Evolutionary conservation across 148 eudicot species (phyloP).

Genomic region (Gaultheria prostrata): DNA sequence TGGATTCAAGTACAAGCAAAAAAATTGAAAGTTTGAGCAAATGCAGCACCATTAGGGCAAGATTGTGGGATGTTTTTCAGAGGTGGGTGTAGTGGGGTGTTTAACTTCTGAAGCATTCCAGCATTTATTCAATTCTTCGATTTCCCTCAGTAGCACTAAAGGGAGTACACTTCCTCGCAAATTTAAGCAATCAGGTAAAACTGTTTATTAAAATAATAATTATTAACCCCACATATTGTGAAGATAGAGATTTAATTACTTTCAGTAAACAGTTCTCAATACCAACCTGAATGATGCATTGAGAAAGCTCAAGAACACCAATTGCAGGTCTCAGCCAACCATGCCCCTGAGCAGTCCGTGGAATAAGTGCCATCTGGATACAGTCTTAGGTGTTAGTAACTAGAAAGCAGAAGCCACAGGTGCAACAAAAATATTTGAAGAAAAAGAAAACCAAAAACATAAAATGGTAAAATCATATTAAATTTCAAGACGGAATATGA

Average conservation of each 20-base stretch:
- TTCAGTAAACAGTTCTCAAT: not conserved
- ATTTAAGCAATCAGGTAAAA: not conserved
- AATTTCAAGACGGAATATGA: not conserved
- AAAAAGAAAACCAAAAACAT: not conserved
- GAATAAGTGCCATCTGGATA: constrained; percentile 82
- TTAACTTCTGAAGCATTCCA: not conserved
- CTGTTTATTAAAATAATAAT: not conserved
- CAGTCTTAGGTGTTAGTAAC: constrained; percentile 9
- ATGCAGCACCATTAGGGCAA: not conserved
- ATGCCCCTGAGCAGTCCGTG: constrained; percentile 83
- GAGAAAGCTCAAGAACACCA: constrained; percentile 92
- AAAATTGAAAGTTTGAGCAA: not conserved
- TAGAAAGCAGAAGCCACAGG: not conserved
- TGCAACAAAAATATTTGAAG: not conserved
- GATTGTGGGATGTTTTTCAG: not conserved
- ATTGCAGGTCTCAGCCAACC: constrained; percentile 98
- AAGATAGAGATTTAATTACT: not conserved
- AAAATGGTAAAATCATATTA: not conserved
- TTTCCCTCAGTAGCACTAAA: not conserved
- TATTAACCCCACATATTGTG: not conserved
- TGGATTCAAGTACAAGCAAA: not conserved
- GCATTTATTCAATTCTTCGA: not conserved
- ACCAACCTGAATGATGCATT: constrained; percentile 77
- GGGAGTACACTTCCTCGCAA: not conserved
- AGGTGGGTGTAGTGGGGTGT: not conserved